Evolutionary conservation across 257 asterid genomes (phyloP), one percentile per base, ranked within the genome.

Genomic region (Nicotiana attenuata): DNA sequence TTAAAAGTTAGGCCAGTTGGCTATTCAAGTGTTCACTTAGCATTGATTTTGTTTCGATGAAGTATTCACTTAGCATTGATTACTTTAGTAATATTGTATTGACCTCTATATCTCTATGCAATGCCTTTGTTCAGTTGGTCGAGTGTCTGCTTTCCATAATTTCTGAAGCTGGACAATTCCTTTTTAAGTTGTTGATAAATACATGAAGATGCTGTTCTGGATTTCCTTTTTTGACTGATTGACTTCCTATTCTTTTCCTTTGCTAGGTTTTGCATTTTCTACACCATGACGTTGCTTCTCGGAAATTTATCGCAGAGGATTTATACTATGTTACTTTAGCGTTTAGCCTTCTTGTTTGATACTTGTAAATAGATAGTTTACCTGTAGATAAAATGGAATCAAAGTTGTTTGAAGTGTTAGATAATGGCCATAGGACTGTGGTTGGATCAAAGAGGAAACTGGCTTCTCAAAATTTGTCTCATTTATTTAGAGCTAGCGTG

Each of bases 321-420:
- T 22, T 71, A 22, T 71, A 22, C 60, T 83, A 71, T 83, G 60
- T 66, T 80, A 81, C 78, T 77, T 77, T 88, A 73, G 47, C 83
- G 67, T 67, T 84, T 82, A 79, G 82, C 79, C 87, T 84, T 80
- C 89, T 80, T 80, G 84, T 85, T 83, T 84, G 85, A 80, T 84
- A 80, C 81, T 84, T 79, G 89, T 86, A 81, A 81, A 84, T 87
- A 85, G 91, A 87, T 86, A 91, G 92, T 84, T 89, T 83, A 88
- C 85, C 81, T 65, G 83, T 79, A 75, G 86, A 87, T 73, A 87
- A 83, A 79, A 94, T 89, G 95, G 90, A 91, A 84, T 71, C 91
- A 80, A 88, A 88, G 84, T 90, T 69, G 89, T 94, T 77, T 85
- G 90, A 87, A 96, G 94, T 84, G 87, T 92, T 87, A 93, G 98